Conservation (phyloP, 2,329 filamentous ascomycete genomes). For the Paraconiothyrium sp. region DNA sequence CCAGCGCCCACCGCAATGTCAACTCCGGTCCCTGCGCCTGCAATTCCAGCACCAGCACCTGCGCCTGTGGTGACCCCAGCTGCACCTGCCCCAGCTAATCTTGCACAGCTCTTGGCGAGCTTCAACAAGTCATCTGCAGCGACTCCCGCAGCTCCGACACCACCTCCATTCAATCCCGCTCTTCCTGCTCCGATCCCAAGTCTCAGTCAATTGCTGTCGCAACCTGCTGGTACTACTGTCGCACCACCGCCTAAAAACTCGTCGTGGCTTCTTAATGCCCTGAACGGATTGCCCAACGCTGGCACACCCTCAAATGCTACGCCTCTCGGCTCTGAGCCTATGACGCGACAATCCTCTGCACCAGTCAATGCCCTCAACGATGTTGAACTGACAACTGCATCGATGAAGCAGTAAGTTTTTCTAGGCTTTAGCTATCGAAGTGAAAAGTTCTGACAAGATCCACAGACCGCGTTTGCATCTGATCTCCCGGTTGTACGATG, state of each 20-base stretch:
- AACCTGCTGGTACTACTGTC: conserved; percentile 24
- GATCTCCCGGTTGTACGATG: conserved; percentile 78
- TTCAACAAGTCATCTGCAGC: conserved; percentile 38
- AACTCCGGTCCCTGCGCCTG: conserved; percentile 31
- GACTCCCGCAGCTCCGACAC: conserved; percentile 24
- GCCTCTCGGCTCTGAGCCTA: conserved; percentile 36
- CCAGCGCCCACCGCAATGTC: conserved; percentile 33
- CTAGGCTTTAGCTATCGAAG: background rate
- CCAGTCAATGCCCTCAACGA: conserved; percentile 56
- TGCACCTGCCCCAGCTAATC: conserved; percentile 32
- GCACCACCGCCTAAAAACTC: conserved; percentile 27
- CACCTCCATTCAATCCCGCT: conserved; percentile 27
- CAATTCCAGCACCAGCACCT: conserved; percentile 25
- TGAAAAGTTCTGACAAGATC: conserved; percentile 25
- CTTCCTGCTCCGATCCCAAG: conserved; percentile 21
- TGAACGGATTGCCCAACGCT: conserved; percentile 36
- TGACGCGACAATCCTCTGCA: conserved; percentile 39
- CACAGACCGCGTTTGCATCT: conserved; percentile 77
- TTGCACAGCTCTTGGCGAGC: conserved; percentile 45
- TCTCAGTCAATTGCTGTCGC: conserved; percentile 31
- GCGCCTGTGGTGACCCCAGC: conserved; percentile 39
- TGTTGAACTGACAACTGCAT: conserved; percentile 70
- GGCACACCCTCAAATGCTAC: conserved; percentile 38
- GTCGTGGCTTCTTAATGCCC: conserved; percentile 45
- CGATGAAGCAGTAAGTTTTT: conserved; percentile 73